Percentiles rank a stretch among this genome's conserved stretches.
Conservation (phyloP, 1,284 basidiomycete genomes). For the Pseudozyma hubeiensis region DNA sequence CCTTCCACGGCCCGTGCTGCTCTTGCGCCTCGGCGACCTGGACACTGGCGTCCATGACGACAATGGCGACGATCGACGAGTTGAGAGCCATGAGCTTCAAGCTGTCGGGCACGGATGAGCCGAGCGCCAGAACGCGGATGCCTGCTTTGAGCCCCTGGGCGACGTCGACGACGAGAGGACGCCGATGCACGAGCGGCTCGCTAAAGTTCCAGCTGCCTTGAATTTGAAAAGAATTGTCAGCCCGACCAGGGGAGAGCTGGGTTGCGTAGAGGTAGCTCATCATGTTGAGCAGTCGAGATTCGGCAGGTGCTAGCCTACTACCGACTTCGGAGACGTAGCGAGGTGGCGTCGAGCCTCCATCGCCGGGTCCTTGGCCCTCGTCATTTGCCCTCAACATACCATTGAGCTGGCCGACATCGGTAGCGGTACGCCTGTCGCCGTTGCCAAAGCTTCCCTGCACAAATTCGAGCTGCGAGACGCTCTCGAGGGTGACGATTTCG, state of each 20-base stretch:
- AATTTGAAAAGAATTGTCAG: not conserved
- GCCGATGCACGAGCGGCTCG: constrained; percentile 74
- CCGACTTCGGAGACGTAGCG: constrained; percentile 32
- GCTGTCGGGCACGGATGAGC: constrained; percentile 47
- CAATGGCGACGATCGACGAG: constrained; percentile 78
- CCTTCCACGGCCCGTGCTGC: constrained; percentile 26
- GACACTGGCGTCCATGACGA: constrained; percentile 17
- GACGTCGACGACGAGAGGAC: constrained; percentile 68
- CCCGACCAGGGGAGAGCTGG: constrained; percentile 14
- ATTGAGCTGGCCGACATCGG: not conserved
- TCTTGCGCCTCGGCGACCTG: not conserved
- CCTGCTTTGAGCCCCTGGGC: constrained; percentile 76
- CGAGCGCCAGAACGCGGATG: constrained; percentile 67
- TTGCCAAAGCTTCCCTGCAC: constrained; percentile 22
- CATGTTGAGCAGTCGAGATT: constrained; percentile 45
- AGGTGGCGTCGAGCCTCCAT: constrained; percentile 29
- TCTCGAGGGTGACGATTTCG: constrained; percentile 32
- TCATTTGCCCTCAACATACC: constrained; percentile 3
- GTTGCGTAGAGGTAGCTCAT: constrained; percentile 59
- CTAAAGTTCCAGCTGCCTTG: constrained; percentile 76
- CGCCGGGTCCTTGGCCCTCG: constrained; percentile 20
- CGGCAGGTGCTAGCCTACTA: constrained; percentile 48
- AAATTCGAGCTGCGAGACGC: constrained; percentile 36
- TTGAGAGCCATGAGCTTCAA: constrained; percentile 76
- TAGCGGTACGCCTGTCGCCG: not conserved